Evolutionary conservation across 2,329 filamentous ascomycete species (phyloP), one percentile per base, ranked within the genome.

Genomic region (Sporothrix inflata): DNA sequence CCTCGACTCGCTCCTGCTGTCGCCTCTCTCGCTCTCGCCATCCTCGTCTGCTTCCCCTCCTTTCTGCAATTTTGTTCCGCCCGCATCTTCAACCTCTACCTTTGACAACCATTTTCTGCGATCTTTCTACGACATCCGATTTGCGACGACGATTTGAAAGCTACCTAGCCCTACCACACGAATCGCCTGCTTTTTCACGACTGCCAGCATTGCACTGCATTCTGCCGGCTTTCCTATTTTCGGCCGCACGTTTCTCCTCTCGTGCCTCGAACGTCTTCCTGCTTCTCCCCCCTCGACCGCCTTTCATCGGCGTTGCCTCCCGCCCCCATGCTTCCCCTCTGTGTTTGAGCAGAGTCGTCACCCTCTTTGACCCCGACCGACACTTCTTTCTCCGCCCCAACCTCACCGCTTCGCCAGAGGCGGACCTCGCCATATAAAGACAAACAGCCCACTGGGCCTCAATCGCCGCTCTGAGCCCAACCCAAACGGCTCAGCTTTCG

Each of bases 251-350:
- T 71, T 67, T 61, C 53, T 61, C 51, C 51, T 49, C 27, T 67
- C 19, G 27, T 67, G 42, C 65, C 21, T 66, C 40, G 9, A 45
- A 45, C 60, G n/a, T 27, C 38, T 47, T 40, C 27, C 38, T 67
- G 30, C 60, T 34, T 34, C 34, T 16, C 21, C 42, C 34, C 40
- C 45, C n/a, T 66, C 27, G 60, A 70, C 67, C 49, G 71, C 71
- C 60, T 70, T 60, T 61, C 55, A 38, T 49, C 47, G 71, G 66
- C 71, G 57, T 69, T 55, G 57, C 16, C 71, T 57, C 21, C 60
- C 57, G 71, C 38, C 71, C 66, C 66, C 65, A 72, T 72, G 71
- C 55, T 69, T 69, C 24, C 47, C 42, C 57, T 65, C 55, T 51
- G 47, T 27, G 38, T 19, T 19, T 69, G 55, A 65, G 57, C 24